Conservation (phyloP, 129 eudicot genomes). For the Escallonia rubra region DNA sequence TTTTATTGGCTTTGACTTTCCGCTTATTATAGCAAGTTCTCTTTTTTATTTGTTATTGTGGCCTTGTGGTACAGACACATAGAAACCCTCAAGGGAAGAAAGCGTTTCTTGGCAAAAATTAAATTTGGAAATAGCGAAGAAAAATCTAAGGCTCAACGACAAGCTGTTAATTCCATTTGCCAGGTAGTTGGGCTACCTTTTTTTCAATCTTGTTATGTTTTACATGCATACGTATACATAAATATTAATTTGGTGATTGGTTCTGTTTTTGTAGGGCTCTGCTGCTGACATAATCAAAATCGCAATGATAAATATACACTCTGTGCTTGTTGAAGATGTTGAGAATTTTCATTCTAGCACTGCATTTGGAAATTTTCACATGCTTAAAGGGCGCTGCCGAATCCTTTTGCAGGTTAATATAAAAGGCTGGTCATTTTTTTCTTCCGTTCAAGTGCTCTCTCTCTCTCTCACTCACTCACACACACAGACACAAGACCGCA, state of each 20-base stretch:
- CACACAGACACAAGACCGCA: background rate
- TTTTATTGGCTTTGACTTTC: too few species aligned
- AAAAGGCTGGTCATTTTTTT: slow-evolving; percentile 2
- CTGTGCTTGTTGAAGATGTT: slow-evolving; percentile 53
- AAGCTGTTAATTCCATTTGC: slow-evolving; percentile 96
- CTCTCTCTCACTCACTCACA: background rate
- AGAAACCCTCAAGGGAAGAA: slow-evolving; percentile 80
- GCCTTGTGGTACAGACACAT: slow-evolving; percentile 57
- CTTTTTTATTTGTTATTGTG: background rate
- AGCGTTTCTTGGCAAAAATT: slow-evolving; percentile 83
- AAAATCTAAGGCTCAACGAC: slow-evolving; percentile 96
- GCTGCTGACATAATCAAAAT: slow-evolving; percentile 93
- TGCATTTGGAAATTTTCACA: slow-evolving; percentile 41
- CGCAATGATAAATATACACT: slow-evolving; percentile 76
- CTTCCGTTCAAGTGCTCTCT: background rate
- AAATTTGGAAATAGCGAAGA: slow-evolving; percentile 77
- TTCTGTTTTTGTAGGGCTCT: slow-evolving; percentile 61
- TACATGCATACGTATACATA: background rate
- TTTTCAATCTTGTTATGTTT: background rate
- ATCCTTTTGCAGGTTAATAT: slow-evolving; percentile 75
- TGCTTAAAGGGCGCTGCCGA: slow-evolving; percentile 85
- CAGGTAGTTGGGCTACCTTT: slow-evolving; percentile 39
- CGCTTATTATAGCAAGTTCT: background rate
- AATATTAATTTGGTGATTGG: background rate
- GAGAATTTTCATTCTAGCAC: slow-evolving; percentile 28